phyloP scores from a whole-genome alignment of 257 asterid genomes.

The Echium plantagineum region DNA sequence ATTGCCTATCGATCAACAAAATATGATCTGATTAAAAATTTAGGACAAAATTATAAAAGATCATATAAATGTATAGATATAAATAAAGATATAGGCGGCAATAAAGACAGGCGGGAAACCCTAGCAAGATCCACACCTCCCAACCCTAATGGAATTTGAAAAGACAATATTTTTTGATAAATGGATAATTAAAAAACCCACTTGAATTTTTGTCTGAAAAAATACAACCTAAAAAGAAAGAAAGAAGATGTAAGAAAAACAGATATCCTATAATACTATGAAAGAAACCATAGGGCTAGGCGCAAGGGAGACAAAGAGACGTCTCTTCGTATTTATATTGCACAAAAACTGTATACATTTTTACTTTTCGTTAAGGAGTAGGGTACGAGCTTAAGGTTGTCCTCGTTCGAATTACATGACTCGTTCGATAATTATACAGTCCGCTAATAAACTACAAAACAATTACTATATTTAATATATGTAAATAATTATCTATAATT shows the following conservation, averaged over 20 bases:
- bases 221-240: background rate
- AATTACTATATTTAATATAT: no score
- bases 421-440: no score
- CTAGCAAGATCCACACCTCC: conserved; percentile 72
- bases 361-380: no score
- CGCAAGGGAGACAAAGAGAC: conserved; percentile 27
- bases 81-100: conserved; percentile 29
- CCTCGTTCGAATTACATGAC: no score
- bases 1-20: conserved; percentile 27
- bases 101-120: conserved; percentile 54
- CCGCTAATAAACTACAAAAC: no score
- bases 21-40: no score
- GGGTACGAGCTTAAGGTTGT: no score
- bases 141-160: conserved; percentile 31
- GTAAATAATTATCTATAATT: no score
- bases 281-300: conserved; percentile 56
- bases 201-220: conserved; percentile 12
- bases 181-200: conserved; percentile 14
- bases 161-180: conserved; percentile 1
- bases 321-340: conserved; percentile 13
- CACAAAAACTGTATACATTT: conserved; percentile 13
- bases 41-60: no score
- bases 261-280: conserved; percentile 23
- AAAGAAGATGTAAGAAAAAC: conserved; percentile 10
- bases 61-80: background rate